Evolutionary conservation across 2,329 filamentous ascomycete genomes (phyloP).

Genomic region (Penicillium sp.): DNA sequence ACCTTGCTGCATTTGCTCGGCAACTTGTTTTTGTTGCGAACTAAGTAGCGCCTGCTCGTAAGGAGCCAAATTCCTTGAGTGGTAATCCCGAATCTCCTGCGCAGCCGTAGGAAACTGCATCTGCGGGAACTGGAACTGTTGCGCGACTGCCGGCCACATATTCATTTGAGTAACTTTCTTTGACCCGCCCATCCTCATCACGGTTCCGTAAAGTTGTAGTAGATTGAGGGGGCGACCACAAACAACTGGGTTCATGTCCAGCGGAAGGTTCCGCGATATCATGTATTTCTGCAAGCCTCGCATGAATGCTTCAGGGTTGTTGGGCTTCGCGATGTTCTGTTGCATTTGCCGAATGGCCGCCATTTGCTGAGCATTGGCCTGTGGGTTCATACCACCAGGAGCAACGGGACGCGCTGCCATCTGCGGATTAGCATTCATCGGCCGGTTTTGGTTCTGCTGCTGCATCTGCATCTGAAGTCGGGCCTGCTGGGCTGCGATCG

Average conservation of each 20-base stretch:
- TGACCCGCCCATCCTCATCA: slow-evolving; percentile 73
- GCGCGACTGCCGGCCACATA: slow-evolving; percentile 69
- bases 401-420: slow-evolving; percentile 32
- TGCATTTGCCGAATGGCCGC: slow-evolving; percentile 50
- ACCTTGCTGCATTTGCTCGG: slow-evolving; percentile 41
- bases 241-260: slow-evolving; percentile 71
- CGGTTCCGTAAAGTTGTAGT: slow-evolving; percentile 70
- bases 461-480: slow-evolving; percentile 74
- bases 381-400: slow-evolving; percentile 35
- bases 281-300: slow-evolving; percentile 75
- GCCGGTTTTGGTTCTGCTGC: slow-evolving; percentile 69
- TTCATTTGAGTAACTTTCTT: slow-evolving; percentile 66
- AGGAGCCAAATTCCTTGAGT: slow-evolving; percentile 67
- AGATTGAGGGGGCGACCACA: slow-evolving; percentile 70
- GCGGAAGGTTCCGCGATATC: slow-evolving; percentile 63
- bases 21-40: slow-evolving; percentile 43
- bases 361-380: slow-evolving; percentile 40
- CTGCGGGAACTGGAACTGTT: slow-evolving; percentile 56
- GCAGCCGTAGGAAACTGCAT: slow-evolving; percentile 63
- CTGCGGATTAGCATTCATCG: slow-evolving; percentile 46
- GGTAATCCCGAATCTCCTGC: slow-evolving; percentile 65
- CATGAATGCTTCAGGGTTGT: slow-evolving; percentile 63
- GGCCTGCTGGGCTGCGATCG: slow-evolving; percentile 66
- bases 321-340: slow-evolving; percentile 39
- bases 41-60: slow-evolving; percentile 61